Evolutionary conservation across 2,329 filamentous ascomycete genomes (phyloP), one percentile per base, ranked within the genome.

Genomic region (Colletotrichum sidae): DNA sequence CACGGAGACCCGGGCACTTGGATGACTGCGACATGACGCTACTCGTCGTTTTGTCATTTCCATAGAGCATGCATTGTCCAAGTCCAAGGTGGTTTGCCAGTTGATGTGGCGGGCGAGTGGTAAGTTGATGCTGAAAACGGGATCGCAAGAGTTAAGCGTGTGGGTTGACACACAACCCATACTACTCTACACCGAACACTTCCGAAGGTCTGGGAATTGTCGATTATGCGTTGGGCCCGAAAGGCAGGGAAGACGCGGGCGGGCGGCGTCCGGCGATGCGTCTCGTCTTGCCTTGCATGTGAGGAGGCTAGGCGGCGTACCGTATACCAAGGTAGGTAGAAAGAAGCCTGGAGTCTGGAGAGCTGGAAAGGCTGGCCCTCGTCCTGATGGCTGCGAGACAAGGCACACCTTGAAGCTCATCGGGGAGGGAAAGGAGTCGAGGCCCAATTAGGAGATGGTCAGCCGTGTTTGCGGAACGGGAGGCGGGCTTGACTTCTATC

Each of bases 271-370:
- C 52, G 56, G 62, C 52, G 53, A 25, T 25, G 25, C 25, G 25
- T 25, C 25, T 25, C 25, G 25, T 25, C 25, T 25, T 25, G 25
- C 25, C 25, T 25, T 25, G 25, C 25, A 25, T 25, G 25, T 25
- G 25, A 25, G 25, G 25, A 25, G 25, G 25, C 25, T 25, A 25
- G 25, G 25, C 4, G 25, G 25, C 25, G 25, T 25, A 25, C 4
- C 25, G 25, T 25, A 25, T 25, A 25, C 25, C 25, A 25, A 25
- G 3, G 25, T 25, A 25, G 25, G 25, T 5, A 25, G 25, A 56
- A 63, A 59, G 33, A 55, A 63, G 63, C 53, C 52, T 57, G 53
- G 59, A 63, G 58, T 63, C 34, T 60, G 55, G 61, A 60, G 51
- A 65, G 44, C 10, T 60, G 55, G 44, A 25, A 53, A 25, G 60